Evolutionary conservation across 1,139 yeast species (phyloP), one percentile per base, ranked within the genome.

Genomic region (Suhomyces wounanorum): DNA sequence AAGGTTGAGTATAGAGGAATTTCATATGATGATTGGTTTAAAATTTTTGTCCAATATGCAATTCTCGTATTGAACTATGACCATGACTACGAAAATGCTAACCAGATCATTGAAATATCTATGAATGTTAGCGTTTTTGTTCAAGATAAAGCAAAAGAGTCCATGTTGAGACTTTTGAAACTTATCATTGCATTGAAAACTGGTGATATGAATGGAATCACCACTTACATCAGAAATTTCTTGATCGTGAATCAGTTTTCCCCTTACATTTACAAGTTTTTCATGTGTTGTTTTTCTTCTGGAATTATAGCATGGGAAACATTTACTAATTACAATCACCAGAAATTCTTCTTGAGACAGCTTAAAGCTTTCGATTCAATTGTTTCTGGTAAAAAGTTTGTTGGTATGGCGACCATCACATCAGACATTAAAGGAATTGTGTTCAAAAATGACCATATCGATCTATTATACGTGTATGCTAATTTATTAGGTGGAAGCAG

Each of bases 321-420:
- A 7, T 86, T 86, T 63, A 84, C 89, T 44, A 85, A 87, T 48
- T 84, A 89, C 40, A 89, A 89, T 53, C 94, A 90, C 61, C 98
- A 92, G 61, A 94, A 94, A 66, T 94, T 85, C 65, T 84, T 92
- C 58, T 72, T 94, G 53, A 83, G 99, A 56, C 97, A 92, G 60
- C 75, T 92, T 57, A 94, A 92, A 63, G 95, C 96, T 0, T 86
- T 83, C 64, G 99, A 94, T 64, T 81, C 94, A 2, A 65, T 86
- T 16, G 76, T 82, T 33, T 69, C 74, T 31, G 73, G 75, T 5
- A 67, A 68, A 30, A 72, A 76, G 14, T 83, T 91, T 18, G 72
- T 82, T 1, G 98, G 97, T 0, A 89, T 89, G 76, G 95, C 97
- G 0, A 85, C 85, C 4, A 75, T 89, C 16, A 78, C 82, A 0